Evolutionary conservation across 495 filamentous ascomycete genomes (phyloP), one percentile per base, ranked within the genome.

Genomic region (Neurospora sublineolata): DNA sequence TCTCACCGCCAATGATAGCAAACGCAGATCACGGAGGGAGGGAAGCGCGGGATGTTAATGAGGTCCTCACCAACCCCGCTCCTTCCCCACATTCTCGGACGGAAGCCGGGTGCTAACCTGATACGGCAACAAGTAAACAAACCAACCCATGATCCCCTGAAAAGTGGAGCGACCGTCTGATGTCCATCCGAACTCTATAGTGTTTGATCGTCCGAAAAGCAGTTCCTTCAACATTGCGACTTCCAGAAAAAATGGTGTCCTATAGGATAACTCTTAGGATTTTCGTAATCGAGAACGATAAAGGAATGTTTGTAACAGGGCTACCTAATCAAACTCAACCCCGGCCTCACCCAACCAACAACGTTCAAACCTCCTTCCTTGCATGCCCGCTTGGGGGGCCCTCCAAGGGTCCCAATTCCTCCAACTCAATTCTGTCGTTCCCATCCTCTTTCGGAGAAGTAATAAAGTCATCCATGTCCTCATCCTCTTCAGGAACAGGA

Each of bases 381-480:
- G 52, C 52, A 64, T 33, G 27, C 27, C 52, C 52, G 52, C 52
- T 64, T 64, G 52, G 27, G 11, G 52, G 27, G 12, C 27, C 52
- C 14, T 64, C 52, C 52, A 64, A 36, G 52, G 52, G 52, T 33
- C 52, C 52, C 52, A 64, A 27, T 36, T 64, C 52, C 6, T 64
- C 52, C 52, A 64, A 64, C 27, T 64, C 52, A 36, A 64, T 64
- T 4, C 52, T 30, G 52, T 64, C 27, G 14, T 64, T 16, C 14
- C 27, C 52, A 18, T 33, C 52, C 7, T 73, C 33, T 9, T 73
- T 70, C 73, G 70, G 75, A 20, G 75, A 70, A 37, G 75, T 74
- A 14, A 73, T 69, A 68, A 72, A 73, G 70, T 79, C 76, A 37
- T 71, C 75, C 27, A 69, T 70, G 7, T 52, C 67, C 41, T 75